Conservation (phyloP, 2,329 filamentous ascomycete genomes). For the Chalara sp. region DNA sequence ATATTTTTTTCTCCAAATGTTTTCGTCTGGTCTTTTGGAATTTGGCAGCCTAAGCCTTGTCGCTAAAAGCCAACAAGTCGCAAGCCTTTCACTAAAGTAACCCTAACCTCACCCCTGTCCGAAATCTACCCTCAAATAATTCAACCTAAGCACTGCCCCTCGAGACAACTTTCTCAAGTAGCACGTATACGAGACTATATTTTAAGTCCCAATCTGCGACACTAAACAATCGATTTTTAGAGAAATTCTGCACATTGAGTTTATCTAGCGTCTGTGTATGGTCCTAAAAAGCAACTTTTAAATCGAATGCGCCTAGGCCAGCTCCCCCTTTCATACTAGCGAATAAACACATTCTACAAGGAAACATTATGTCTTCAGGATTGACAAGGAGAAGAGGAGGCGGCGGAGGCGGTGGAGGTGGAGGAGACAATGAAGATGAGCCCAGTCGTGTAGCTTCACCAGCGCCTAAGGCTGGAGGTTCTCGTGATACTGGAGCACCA, state of each 20-base stretch:
- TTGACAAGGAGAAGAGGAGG: slow-evolving; percentile 62
- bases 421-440: slow-evolving; percentile 51
- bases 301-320: too few relatives aligned
- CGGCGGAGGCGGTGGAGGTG: slow-evolving; percentile 56
- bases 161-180: not conserved
- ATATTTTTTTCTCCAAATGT: too few relatives aligned
- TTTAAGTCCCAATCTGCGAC: too few relatives aligned
- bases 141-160: slow-evolving; percentile 5
- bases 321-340: too few relatives aligned
- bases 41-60: not conserved
- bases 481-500: slow-evolving; percentile 48
- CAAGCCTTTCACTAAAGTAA: not conserved
- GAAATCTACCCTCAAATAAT: slow-evolving; percentile 2
- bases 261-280: too few relatives aligned
- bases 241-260: too few relatives aligned
- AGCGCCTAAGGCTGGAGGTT: slow-evolving; percentile 53
- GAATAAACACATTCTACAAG: too few relatives aligned
- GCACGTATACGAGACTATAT: too few relatives aligned
- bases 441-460: slow-evolving; percentile 61
- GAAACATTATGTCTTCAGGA: slow-evolving; percentile 39
- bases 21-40: not conserved
- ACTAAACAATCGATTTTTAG: too few relatives aligned
- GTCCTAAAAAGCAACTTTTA: too few relatives aligned
- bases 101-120: slow-evolving; percentile 4
- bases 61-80: not conserved